Evolutionary conservation across 2,329 filamentous ascomycete genomes (phyloP).

Genomic region (Periconia macrospinosa): DNA sequence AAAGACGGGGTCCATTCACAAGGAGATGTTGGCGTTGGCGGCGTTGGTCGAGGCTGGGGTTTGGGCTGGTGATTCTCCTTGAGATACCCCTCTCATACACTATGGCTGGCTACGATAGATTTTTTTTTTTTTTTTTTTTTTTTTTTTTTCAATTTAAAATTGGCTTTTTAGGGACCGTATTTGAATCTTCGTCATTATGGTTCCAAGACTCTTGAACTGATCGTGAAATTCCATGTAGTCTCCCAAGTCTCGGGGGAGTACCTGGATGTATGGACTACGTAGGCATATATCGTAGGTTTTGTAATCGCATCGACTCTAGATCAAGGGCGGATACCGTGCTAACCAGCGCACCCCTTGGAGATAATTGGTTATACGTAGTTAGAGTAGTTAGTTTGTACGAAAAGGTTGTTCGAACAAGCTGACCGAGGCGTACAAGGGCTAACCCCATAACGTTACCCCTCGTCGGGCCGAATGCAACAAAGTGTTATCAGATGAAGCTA

Average conservation of each 20-base stretch:
- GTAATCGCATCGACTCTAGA: background rate
- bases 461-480: too few species aligned
- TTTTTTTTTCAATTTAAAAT: too few species aligned
- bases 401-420: background rate
- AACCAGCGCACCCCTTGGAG: too few species aligned
- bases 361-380: too few species aligned
- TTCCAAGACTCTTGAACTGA: too few species aligned
- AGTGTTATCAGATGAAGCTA: background rate
- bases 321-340: background rate
- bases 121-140: too few species aligned
- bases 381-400: too few species aligned
- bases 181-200: too few species aligned
- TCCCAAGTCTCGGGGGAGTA: background rate
- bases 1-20: too few species aligned
- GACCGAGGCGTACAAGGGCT: background rate
- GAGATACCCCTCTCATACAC: conserved; percentile 5
- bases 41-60: background rate
- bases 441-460: background rate
- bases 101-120: background rate
- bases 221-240: background rate
- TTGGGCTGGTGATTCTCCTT: background rate
- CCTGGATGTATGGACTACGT: too few species aligned
- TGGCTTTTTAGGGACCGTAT: too few species aligned
- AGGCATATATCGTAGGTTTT: background rate
- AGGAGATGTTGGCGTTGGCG: background rate